These are phyloP conservation scores for Micractinium sp. DNA, from an alignment of 139 green algal species.

Conservation along the genomic window DNA sequence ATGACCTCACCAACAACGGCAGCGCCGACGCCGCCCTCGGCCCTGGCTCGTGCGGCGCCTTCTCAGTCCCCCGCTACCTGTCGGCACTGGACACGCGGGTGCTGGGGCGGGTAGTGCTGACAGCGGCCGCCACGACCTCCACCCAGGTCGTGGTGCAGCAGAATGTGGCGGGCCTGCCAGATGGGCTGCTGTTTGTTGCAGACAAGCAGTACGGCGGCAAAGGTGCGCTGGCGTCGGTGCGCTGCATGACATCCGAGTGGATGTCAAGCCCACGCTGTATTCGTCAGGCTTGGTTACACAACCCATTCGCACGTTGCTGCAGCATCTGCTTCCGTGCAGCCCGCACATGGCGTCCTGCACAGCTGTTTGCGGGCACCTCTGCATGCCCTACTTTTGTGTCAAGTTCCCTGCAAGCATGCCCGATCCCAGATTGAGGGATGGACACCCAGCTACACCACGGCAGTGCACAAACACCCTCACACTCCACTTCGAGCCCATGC, in stretches of 20 bases:
- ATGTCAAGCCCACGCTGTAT: too few relatives aligned
- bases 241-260: too few relatives aligned
- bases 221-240: slow-evolving; percentile 42
- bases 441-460: too few relatives aligned
- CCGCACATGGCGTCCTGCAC: too few relatives aligned
- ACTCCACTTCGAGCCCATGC: too few relatives aligned
- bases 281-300: too few relatives aligned
- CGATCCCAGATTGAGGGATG: too few relatives aligned
- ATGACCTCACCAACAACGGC: background rate
- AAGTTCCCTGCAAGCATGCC: background rate
- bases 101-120: slow-evolving; percentile 62
- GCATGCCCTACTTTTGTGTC: background rate
- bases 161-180: slow-evolving; percentile 59
- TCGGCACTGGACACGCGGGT: slow-evolving; percentile 2
- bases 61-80: slow-evolving; percentile 42
- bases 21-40: background rate
- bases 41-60: slow-evolving; percentile 22
- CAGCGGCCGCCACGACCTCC: slow-evolving; percentile 49
- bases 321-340: too few relatives aligned
- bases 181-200: slow-evolving; percentile 72
- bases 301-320: too few relatives aligned
- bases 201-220: slow-evolving; percentile 78
- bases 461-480: background rate
- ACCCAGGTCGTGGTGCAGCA: slow-evolving; percentile 72
- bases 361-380: too few relatives aligned